Percentiles rank a stretch among this genome's conserved stretches.
Evolutionary conservation across 2,329 filamentous ascomycete genomes (phyloP).

Genomic region (Cordyceps farinosa): DNA sequence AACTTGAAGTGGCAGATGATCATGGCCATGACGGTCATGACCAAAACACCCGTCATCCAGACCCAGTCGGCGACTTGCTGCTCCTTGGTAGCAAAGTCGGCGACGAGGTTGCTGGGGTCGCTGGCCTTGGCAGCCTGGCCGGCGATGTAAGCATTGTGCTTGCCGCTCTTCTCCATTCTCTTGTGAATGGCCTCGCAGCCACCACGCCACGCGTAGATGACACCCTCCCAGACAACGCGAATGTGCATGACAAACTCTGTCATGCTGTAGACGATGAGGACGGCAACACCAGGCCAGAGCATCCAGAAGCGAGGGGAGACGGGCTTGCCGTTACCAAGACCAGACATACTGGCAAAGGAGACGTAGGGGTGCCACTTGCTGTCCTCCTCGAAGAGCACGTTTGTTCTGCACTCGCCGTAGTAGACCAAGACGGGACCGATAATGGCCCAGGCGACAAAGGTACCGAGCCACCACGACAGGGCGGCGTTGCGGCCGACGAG

Average conservation of each 20-base stretch:
- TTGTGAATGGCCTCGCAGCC: slow-evolving; percentile 30
- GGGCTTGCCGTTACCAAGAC: slow-evolving; percentile 24
- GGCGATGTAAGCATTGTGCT: slow-evolving; percentile 31
- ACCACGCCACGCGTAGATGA: slow-evolving; percentile 32
- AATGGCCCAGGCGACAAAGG: slow-evolving; percentile 52
- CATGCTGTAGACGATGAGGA: slow-evolving; percentile 38
- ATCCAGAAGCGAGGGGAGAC: slow-evolving; percentile 40
- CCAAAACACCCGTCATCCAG: slow-evolving; percentile 46
- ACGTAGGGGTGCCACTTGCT: slow-evolving; percentile 29
- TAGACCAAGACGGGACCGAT: slow-evolving; percentile 45
- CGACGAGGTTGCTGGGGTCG: slow-evolving; percentile 28
- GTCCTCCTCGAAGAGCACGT: slow-evolving; percentile 19
- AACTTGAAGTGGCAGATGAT: slow-evolving; percentile 49
- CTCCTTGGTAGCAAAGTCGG: slow-evolving; percentile 38
- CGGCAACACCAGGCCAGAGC: slow-evolving; percentile 42
- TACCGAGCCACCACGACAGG: slow-evolving; percentile 54
- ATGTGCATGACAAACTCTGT: slow-evolving; percentile 39
- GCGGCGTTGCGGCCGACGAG: slow-evolving; percentile 53
- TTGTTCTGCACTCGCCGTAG: slow-evolving; percentile 50
- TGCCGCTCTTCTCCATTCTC: slow-evolving; percentile 29
- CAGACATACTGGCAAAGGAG: slow-evolving; percentile 31
- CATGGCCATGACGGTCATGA: slow-evolving; percentile 48
- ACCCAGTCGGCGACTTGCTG: slow-evolving; percentile 52
- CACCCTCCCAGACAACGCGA: slow-evolving; percentile 33
- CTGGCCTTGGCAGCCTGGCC: slow-evolving; percentile 34